Base-by-base conservation (phyloP, 1,284 basidiomycete species). In the Apiotrichum siamense region DNA sequence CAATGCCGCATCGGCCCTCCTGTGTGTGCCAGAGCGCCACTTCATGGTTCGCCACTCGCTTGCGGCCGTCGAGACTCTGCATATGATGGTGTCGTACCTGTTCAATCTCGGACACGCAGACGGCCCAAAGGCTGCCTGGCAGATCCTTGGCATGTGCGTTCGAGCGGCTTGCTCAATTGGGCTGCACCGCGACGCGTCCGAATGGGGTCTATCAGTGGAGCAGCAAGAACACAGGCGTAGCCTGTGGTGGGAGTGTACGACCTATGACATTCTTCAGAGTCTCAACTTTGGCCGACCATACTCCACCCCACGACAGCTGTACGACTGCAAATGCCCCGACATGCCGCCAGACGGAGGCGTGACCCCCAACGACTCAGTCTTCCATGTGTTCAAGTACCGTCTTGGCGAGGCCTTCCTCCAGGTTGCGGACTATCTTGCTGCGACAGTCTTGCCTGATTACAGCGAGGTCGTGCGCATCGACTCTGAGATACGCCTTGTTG, bases 271-370 rank as follows among this genome's bases (percentile, higher is more conserved):
- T 11, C 44, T 62, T 15, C 61, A 60, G 39, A 52, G 49, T n/a
- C 56, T 62, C 43, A 62, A 62, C 51, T 62, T 60, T 49, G 61
- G 61, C 6, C 61, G 61, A 10, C 61, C 61, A 17, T 62, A 62
- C 45, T 52, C 55, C 21, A 52, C 49, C 26, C 59, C 59, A 20
- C 31, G 44, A 12, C 57, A 60, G 43, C 50, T 62, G 23, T 52
- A 56, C 42, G 53, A 52, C 43, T 47, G 47, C 33, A 53, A 55
- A 5, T 49, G 44, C 26, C 55, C 53, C 3, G 45, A 47, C 13
- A 45, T 53, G 42, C 54, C 40, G 3, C 39, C 52, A 7, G 49
- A 54, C 24, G 53, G 45, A 2, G 48, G 47, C 11, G 33, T 10
- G 18, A 46, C 33, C 10, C 55, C 58, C 4, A n/a, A 47, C 23